A percentile compares a stretch with the other conserved stretches of the same genome.
Conservation (phyloP, 2,329 filamentous ascomycete genomes). For the Alternaria rosae region DNA sequence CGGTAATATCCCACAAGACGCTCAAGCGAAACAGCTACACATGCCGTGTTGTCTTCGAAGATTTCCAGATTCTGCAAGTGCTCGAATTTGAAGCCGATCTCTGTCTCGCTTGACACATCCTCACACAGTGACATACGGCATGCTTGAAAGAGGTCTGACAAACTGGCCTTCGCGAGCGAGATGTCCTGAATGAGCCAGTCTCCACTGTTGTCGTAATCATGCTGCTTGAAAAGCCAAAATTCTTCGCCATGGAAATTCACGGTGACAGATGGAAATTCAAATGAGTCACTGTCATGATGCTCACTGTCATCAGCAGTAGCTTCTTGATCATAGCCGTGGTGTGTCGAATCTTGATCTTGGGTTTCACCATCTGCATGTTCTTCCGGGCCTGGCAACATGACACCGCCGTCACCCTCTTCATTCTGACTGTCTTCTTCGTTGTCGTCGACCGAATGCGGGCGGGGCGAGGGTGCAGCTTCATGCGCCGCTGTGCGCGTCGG, state of each 20-base stretch:
- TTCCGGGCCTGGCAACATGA: conserved; percentile 20
- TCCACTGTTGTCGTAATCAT: conserved; percentile 38
- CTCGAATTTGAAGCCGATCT: conserved; percentile 54
- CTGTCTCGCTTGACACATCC: conserved; percentile 62
- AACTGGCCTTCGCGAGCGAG: conserved; percentile 32
- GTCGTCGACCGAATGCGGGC: not conserved
- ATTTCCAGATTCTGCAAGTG: conserved; percentile 50
- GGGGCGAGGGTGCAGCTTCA: not conserved
- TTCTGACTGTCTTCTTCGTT: conserved; percentile 11
- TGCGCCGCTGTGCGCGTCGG: not conserved
- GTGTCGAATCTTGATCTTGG: conserved; percentile 4
- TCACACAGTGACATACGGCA: conserved; percentile 64
- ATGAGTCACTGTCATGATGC: conserved; percentile 16
- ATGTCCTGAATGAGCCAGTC: conserved; percentile 42
- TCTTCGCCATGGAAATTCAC: conserved; percentile 42
- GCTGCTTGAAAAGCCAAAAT: conserved; percentile 41
- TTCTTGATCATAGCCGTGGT: conserved; percentile 23
- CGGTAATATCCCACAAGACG: conserved; percentile 68
- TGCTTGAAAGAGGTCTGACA: conserved; percentile 64
- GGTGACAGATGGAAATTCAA: conserved; percentile 30
- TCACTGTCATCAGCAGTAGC: conserved; percentile 7
- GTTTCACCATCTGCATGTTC: conserved; percentile 10
- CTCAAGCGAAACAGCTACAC: conserved; percentile 41
- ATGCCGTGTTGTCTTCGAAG: conserved; percentile 43
- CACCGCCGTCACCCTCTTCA: conserved; percentile 23